Evolutionary conservation across 1,284 basidiomycete genomes (phyloP), one percentile per base, ranked within the genome.

Genomic region (Uromyces viciae-fabae): DNA sequence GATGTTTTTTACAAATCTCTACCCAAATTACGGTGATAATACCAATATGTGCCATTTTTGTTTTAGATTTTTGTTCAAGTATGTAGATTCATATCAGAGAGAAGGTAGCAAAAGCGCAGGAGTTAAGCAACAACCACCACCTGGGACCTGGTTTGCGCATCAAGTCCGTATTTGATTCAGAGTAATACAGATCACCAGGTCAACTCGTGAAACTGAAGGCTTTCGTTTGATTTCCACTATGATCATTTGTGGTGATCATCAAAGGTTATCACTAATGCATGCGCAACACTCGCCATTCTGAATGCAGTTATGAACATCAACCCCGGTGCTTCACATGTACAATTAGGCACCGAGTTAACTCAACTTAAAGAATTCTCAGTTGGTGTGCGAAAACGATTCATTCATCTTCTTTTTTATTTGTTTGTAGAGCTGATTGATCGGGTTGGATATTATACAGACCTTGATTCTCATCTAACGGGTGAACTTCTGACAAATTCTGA

Each of bases 401-500:
- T n/a, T 33, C n/a, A 33, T 11, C 62, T 40, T 49, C 31, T 31
- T 22, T 49, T 49, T 22, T 11, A 22, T 11, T 49, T 49, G 25
- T 81, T 38, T 56, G 43, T 28, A 49, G 22, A 49, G 22, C 22
- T 49, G 42, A 40, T 28, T 49, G 42, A 14, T 66, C 31, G 11
- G 11, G 11, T 11, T 49, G 46, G 22, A 49, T 49, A 11, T 25
- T 3, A 5, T 15, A 36, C 78, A 83, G 83, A 83, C 0, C 75
- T 85, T 25, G 84, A 84, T 25, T 81, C 84, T 4, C 81, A 85
- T 85, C 94, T 91, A 81, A 90, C 92, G 76, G 94, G 94, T 33
- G 89, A 94, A 86, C 91, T 91, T 11, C 90, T 97, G 82, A 92
- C 92, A 17, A 94, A 93, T 83, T 90, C 92, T n/a, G 92, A 94